Evolutionary conservation across 2,329 filamentous ascomycete species (phyloP), one percentile per base, ranked within the genome.

Genomic region (Verticillium albo-atrum): DNA sequence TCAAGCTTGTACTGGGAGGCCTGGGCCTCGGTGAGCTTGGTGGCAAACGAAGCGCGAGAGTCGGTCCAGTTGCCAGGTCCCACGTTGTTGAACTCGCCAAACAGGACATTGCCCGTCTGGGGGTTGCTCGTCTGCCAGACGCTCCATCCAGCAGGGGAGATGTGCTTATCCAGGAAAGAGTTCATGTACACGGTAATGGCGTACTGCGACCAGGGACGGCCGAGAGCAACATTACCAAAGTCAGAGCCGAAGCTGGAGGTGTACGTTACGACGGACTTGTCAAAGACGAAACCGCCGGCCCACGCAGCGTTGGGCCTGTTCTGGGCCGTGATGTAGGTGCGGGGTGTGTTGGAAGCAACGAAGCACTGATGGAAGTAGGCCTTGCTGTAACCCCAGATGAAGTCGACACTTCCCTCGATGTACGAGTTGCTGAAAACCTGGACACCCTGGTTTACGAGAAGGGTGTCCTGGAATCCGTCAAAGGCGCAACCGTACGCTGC

Each of bases 121-220:
- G 76, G 68, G 50, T 79, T 73, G 2, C 73, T 74, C 2, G 64
- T 72, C 58, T 77, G 77, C 86, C 86, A 89, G 32, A 75, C 68
- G 3, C 66, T 69, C 85, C 87, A 89, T 0, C 86, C 86, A 0
- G 79, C 79, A 3, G 75, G 60, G 64, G 87, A 86, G 65, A 89
- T 79, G 17, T 88, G 82, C 27, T 74, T 71, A 17, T 75, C 77
- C 70, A 89, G 72, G 30, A 68, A 68, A 0, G 80, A 82, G 56
- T 76, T 66, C 65, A 82, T 77, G 69, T 80, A 79, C 4, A 79
- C 74, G 5, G 81, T 79, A 3, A 77, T 73, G 1, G 79, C 72
- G 55, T 77, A 80, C 32, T 73, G 68, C 14, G 73, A 66, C 79
- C 79, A 82, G 0, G 79, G 79, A 3, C 79, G 73, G 3, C 79